These are phyloP conservation scores for Skeletonema tropicum DNA, from an alignment of 108 stramenopile genomes.

Conservation along the genomic window DNA sequence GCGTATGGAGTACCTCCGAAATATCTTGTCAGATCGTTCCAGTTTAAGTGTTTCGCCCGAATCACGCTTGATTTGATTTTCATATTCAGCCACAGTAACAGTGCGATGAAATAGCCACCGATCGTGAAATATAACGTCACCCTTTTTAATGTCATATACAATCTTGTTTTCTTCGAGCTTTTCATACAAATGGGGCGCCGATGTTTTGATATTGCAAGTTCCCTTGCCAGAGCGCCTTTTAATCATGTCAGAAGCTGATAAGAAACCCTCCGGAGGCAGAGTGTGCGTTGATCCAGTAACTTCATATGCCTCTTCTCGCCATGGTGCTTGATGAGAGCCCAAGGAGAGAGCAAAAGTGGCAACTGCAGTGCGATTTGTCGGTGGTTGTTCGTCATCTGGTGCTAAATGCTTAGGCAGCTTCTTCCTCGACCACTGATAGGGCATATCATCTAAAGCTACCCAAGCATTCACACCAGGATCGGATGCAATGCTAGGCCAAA, in stretches of 20 bases:
- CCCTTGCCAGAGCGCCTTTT: conserved; percentile 68
- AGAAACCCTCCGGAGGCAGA: conserved; percentile 65
- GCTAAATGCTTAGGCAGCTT: background rate
- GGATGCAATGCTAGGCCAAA: conserved; percentile 65
- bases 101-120: conserved; percentile 88
- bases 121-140: conserved; percentile 78
- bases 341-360: conserved; percentile 75
- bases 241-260: conserved; percentile 64
- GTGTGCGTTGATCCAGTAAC: conserved; percentile 68
- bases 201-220: conserved; percentile 73
- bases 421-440: conserved; percentile 26
- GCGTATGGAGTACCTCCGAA: conserved; percentile 76
- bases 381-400: background rate
- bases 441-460: conserved; percentile 85
- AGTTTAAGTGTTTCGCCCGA: background rate
- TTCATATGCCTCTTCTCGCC: conserved; percentile 70
- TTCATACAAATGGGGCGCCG: conserved; percentile 68
- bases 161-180: conserved; percentile 77
- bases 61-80: conserved; percentile 1
- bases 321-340: conserved; percentile 68
- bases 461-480: conserved; percentile 79
- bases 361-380: conserved; percentile 1
- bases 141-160: conserved; percentile 66
- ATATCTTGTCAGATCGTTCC: conserved; percentile 41
- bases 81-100: conserved; percentile 53